Percentiles rank a stretch among this genome's conserved stretches.
Conservation (phyloP, 106 monocot species). For the Dendrobium chrysotoxum region DNA sequence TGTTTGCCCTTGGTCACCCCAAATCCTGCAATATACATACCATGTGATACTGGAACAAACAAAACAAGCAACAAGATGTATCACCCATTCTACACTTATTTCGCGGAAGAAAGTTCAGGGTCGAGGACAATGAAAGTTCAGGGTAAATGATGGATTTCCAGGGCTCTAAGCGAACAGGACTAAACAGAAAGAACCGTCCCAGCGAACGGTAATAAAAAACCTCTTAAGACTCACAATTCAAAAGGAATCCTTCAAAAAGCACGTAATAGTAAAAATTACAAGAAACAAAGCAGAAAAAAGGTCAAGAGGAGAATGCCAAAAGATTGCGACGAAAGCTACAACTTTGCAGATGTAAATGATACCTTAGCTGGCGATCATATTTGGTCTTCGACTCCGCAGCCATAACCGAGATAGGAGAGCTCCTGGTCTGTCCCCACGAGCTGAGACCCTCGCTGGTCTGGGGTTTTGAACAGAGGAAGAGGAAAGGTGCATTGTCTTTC, state of each 20-base stretch:
- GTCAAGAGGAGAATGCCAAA: neutral
- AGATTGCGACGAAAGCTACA: neutral
- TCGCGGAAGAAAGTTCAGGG: neutral
- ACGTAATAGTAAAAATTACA: neutral
- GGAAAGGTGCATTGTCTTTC: neutral
- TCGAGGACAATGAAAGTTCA: neutral
- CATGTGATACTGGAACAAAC: neutral
- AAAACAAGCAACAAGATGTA: constrained; percentile 1
- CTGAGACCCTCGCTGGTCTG: neutral
- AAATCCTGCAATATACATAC: constrained; percentile 54
- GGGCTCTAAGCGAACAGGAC: neutral
- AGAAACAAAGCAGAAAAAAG: constrained; percentile 1
- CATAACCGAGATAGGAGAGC: constrained; percentile 10
- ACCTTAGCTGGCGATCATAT: constrained; percentile 79
- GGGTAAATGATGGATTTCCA: neutral
- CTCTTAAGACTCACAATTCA: neutral
- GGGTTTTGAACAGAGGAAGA: neutral
- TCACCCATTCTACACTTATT: neutral
- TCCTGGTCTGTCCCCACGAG: neutral
- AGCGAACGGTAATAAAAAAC: neutral
- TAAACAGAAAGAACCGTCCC: neutral
- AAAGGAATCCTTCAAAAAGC: neutral
- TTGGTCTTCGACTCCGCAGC: constrained; percentile 53
- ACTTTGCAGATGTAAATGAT: neutral
- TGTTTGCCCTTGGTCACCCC: constrained; percentile 96